Evolutionary conservation across 148 eudicot genomes (phyloP), one percentile per base, ranked within the genome.

Genomic region (Rhododendron ovatum): DNA sequence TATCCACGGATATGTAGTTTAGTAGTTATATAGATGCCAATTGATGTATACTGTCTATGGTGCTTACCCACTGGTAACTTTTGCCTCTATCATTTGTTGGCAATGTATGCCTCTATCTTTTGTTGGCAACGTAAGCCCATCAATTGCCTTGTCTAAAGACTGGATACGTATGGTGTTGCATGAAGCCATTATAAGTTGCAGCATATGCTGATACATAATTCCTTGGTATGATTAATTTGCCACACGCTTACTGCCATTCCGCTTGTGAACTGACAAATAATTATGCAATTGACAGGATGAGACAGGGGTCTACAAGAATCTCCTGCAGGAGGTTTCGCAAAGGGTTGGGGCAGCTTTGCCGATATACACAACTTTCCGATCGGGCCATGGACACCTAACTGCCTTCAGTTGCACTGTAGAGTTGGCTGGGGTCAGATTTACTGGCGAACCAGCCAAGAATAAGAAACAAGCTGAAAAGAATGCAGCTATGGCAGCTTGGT

Each of bases 381-480:
- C 91, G 48, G 92, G 94, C 43, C 84, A 79, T 73, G 92, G 92
- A 22, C 91, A 92, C 81, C 85, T 84, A 79, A 91, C 92, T 78
- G 61, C 61, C 61, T 92, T 92, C 84, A 91, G 89, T 82, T 89
- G 94, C 85, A 92, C 90, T 53, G 94, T 92, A 53, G 94, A 92
- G 86, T 85, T 92, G 88, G 94, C 91, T 57, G 91, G 91, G 41
- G 55, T 91, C 39, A 86, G 89, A 73, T 92, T 92, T 85, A 89
- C 92, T 71, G 94, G 94, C 12, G 92, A 91, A 78, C 91, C 92
- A 76, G 94, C 94, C 22, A 92, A 92, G 90, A 92, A 89, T 74
- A 92, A 92, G 88, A 92, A 92, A 84, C 94, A 92, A 87, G 94
- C 94, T 84, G 94, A 92, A 86, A 92, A 92, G 76, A 92, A 91